Base-by-base conservation (phyloP, 2,329 filamentous ascomycete species). In the Atkinsonella hypoxylon region DNA sequence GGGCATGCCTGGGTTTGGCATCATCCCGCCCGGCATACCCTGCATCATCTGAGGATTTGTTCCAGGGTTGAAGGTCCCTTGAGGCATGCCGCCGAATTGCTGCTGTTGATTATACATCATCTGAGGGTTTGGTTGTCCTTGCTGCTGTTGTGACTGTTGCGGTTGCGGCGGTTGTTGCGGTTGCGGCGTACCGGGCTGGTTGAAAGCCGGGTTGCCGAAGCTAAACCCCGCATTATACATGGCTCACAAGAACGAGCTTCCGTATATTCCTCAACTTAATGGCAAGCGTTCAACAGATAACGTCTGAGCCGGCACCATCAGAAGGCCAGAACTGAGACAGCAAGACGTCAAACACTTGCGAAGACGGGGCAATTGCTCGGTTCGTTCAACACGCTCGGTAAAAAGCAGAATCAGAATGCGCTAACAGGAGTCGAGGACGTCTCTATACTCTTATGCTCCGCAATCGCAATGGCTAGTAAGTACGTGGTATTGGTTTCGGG, bases 1-100 rank as follows among this genome's bases (percentile, higher is more conserved):
- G 56, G 72, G 73, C 76, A 81, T 78, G 61, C 68, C 74, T 58
- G 76, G 65, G 62, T 74, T 79, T 67, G 77, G 79, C 79, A 83
- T 82, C 78, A 83, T 81, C 61, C 73, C 77, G 65, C 70, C 72
- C 67, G 74, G 71, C 40, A 72, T 74, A 56, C 68, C 71, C 47
- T 70, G 67, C 71, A 78, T 78, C 75, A 81, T 78, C 65, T 76
- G 68, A 49, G 71, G 67, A 56, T 75, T 78, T 48, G 72, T 72
- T 56, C 69, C 73, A 45, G 71, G 71, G 47, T 70, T 70, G 58
- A 78, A 80, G 55, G 63, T 67, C 53, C 67, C 69, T 61, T 78
- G 76, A 51, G 70, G 67, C 75, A 81, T 78, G 59, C 64, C 66
- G 48, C 72, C 68, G 58, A 75, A 80, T 66, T 77, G 77, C 62